These are phyloP conservation scores for Linnemannia zychae DNA, from an alignment of 192 early-diverging fungal species.

Conservation along the genomic window DNA sequence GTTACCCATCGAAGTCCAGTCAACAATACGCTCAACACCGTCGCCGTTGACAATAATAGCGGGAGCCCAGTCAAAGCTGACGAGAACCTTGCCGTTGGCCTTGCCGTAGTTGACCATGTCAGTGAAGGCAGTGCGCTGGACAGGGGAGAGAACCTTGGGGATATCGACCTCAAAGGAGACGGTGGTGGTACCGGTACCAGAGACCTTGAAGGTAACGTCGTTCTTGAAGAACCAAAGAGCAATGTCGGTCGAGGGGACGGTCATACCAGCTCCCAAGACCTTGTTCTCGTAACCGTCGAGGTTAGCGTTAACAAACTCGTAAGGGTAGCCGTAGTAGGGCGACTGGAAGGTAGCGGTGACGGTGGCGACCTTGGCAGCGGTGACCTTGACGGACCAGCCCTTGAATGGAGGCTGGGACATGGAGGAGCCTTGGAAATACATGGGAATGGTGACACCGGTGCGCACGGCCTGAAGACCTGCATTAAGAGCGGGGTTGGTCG, in stretches of 20 bases:
- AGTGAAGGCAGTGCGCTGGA: neutral
- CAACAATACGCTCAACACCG: conserved; percentile 21
- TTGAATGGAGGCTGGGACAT: conserved; percentile 45
- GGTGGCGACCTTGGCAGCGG: conserved; percentile 9
- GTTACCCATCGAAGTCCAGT: conserved; percentile 12
- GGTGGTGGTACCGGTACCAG: conserved; percentile 18
- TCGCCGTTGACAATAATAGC: conserved; percentile 27
- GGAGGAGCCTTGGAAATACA: conserved; percentile 8
- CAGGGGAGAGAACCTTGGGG: neutral
- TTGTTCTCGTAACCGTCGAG: conserved; percentile 8
- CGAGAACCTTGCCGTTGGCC: conserved; percentile 20
- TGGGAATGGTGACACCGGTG: conserved; percentile 15
- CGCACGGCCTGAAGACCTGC: conserved; percentile 18
- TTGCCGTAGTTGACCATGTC: conserved; percentile 19
- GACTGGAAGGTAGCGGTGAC: conserved; percentile 46
- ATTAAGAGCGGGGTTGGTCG: conserved; percentile 25
- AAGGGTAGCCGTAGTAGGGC: conserved; percentile 37
- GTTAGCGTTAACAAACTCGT: conserved; percentile 5
- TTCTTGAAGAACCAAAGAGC: conserved; percentile 25
- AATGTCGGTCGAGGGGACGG: neutral
- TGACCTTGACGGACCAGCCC: conserved; percentile 40
- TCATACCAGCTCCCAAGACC: neutral
- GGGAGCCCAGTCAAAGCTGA: conserved; percentile 15
- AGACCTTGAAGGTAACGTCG: conserved; percentile 15
- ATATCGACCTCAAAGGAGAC: conserved; percentile 22